Evolutionary conservation across 208 protist genomes (phyloP).

Genomic region (Tritrichomonas foetus): DNA sequence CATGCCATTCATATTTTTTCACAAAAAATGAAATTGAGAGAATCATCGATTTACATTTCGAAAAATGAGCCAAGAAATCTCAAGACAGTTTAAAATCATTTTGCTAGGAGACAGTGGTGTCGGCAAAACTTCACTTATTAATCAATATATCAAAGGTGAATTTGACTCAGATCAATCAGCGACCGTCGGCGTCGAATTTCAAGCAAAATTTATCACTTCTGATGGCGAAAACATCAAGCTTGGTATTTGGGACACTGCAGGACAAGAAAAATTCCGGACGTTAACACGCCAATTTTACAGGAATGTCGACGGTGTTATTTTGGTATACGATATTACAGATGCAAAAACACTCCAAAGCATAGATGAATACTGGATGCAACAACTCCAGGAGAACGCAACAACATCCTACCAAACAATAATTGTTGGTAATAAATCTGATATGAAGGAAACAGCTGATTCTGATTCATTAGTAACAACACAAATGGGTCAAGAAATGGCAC

Average conservation of each 20-base stretch:
- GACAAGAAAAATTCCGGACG: slow-evolving; percentile 41
- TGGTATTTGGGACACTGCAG: slow-evolving; percentile 40
- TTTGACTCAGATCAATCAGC: not conserved
- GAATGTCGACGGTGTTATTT: not conserved
- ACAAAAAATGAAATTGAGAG: too few relatives aligned
- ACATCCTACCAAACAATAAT: not conserved
- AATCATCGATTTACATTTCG: not conserved
- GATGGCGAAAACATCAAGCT: not conserved
- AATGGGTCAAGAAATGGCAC: not conserved
- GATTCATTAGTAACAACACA: not conserved
- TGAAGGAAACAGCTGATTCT: not conserved
- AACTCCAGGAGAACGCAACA: not conserved
- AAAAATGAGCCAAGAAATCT: not conserved
- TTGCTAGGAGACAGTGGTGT: slow-evolving; percentile 18
- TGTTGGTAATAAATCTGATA: slow-evolving; percentile 18
- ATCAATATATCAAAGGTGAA: not conserved
- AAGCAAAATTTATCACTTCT: not conserved
- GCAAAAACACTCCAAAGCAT: not conserved
- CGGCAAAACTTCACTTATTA: not conserved
- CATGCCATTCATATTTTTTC: too few relatives aligned
- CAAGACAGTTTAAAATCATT: slow-evolving; percentile 30
- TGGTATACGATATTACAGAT: slow-evolving; percentile 40
- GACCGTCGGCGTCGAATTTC: slow-evolving; percentile 23
- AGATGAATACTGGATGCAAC: not conserved
- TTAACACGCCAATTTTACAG: slow-evolving; percentile 32